A percentile compares a stretch with the other conserved stretches of the same genome.
Conservation (phyloP, 1,284 basidiomycete species). For the Hymenochaete sp. region DNA sequence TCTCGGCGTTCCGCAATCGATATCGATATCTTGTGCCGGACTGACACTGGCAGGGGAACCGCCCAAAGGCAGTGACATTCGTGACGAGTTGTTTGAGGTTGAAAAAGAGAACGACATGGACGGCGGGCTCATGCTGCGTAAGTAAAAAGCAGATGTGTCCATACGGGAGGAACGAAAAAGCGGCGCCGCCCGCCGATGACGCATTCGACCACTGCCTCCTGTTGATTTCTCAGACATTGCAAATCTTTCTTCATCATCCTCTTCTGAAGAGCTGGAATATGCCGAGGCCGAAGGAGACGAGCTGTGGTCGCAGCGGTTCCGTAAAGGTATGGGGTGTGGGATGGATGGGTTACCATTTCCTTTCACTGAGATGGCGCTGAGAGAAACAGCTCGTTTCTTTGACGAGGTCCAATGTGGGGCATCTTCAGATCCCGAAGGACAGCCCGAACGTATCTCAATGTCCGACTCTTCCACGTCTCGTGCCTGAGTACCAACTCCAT, state of each 20-base stretch:
- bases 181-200: background rate
- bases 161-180: slow-evolving; percentile 1
- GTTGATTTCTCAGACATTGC: background rate
- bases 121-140: slow-evolving; percentile 7
- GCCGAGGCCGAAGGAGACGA: slow-evolving; percentile 7
- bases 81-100: slow-evolving; percentile 20
- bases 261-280: slow-evolving; percentile 9
- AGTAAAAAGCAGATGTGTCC: no score
- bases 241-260: slow-evolving; percentile 13
- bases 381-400: slow-evolving; percentile 37
- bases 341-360: slow-evolving; percentile 22
- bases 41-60: slow-evolving; percentile 5
- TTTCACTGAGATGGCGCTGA: slow-evolving; percentile 31
- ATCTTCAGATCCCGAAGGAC: slow-evolving; percentile 22
- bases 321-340: slow-evolving; percentile 8
- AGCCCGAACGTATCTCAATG: slow-evolving; percentile 43
- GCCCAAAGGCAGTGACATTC: slow-evolving; percentile 18
- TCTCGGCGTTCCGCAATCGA: no score
- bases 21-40: no score
- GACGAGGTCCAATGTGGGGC: slow-evolving; percentile 22
- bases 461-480: slow-evolving; percentile 45
- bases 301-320: slow-evolving; percentile 8
- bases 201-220: background rate
- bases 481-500: no score
- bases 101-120: slow-evolving; percentile 21